These are phyloP conservation scores for Isoetes taiwanensis DNA, from an alignment of 75 land plant species.

Conservation along the genomic window DNA sequence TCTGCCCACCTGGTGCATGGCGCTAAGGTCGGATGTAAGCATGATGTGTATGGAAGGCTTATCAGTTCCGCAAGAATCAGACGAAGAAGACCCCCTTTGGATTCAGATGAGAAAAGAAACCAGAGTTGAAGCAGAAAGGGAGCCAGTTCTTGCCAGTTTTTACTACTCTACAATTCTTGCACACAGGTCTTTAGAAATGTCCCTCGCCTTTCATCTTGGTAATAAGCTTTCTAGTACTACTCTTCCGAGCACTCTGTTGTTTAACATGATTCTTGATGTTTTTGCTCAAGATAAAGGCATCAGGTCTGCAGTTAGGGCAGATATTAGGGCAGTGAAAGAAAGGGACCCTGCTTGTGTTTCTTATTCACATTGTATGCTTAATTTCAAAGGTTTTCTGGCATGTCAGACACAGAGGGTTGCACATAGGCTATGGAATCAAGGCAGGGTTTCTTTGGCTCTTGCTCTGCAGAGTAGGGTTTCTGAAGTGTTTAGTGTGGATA, in stretches of 20 bases:
- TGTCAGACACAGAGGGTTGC: slow-evolving; percentile 30
- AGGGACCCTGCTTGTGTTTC: no score
- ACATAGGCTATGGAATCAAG: slow-evolving; percentile 37
- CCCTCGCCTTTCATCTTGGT: slow-evolving; percentile 79
- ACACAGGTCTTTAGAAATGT: slow-evolving; percentile 54
- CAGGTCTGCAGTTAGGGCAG: no score
- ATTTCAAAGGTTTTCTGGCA: no score
- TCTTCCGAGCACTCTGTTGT: slow-evolving; percentile 61
- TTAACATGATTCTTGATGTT: slow-evolving; percentile 51
- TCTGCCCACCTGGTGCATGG: no score
- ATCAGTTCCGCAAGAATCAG: no score
- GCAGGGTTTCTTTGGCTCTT: slow-evolving; percentile 28
- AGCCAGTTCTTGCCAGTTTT: slow-evolving; percentile 70
- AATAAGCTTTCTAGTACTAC: slow-evolving; percentile 79
- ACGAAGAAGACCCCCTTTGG: slow-evolving; percentile 47
- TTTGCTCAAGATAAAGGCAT: slow-evolving; percentile 33
- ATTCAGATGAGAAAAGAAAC: slow-evolving; percentile 53
- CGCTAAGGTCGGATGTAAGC: no score
- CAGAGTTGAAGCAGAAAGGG: slow-evolving; percentile 59
- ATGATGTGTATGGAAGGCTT: no score
- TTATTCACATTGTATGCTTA: no score
- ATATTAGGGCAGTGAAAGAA: no score
- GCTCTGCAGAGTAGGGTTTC: slow-evolving; percentile 40
- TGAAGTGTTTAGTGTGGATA: slow-evolving; percentile 47
- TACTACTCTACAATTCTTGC: slow-evolving; percentile 69